These are phyloP conservation scores for Xylaria sp. DNA, from an alignment of 2,329 filamentous ascomycete species.

Conservation along the genomic window DNA sequence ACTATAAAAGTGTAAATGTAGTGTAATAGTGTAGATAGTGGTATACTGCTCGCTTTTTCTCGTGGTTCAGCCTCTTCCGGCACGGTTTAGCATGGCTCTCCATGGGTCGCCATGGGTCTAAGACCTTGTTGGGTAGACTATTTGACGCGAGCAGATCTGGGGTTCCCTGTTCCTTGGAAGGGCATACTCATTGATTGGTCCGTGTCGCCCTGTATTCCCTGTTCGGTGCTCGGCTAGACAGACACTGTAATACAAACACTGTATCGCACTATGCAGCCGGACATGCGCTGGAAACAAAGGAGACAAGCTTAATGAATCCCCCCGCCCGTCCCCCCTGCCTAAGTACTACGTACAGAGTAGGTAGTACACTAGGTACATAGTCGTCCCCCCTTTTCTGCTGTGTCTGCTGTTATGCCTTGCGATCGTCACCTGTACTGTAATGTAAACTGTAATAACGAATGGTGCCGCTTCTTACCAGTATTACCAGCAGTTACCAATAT, in stretches of 20 bases:
- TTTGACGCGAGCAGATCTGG: constrained; percentile 3
- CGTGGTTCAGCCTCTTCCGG: constrained; percentile 28
- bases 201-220: not conserved
- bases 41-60: not conserved
- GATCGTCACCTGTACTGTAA: constrained; percentile 13
- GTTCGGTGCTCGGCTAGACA: not conserved
- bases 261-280: not conserved
- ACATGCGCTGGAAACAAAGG: not conserved
- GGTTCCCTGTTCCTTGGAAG: constrained; percentile 3
- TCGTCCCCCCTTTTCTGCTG: not conserved
- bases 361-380: not conserved
- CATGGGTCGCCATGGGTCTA: not conserved
- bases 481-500: too few relatives aligned
- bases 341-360: too few relatives aligned
- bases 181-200: constrained; percentile 23
- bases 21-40: too few relatives aligned
- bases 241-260: not conserved
- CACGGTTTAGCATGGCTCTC: not conserved
- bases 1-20: too few relatives aligned
- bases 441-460: not conserved
- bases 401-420: constrained; percentile 7
- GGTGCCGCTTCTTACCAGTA: not conserved
- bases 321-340: too few relatives aligned
- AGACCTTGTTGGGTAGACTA: constrained; percentile 3
- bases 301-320: not conserved